These are phyloP conservation scores for Dryas alaskensis DNA, from an alignment of 306 rosid species.

Conservation along the genomic window DNA sequence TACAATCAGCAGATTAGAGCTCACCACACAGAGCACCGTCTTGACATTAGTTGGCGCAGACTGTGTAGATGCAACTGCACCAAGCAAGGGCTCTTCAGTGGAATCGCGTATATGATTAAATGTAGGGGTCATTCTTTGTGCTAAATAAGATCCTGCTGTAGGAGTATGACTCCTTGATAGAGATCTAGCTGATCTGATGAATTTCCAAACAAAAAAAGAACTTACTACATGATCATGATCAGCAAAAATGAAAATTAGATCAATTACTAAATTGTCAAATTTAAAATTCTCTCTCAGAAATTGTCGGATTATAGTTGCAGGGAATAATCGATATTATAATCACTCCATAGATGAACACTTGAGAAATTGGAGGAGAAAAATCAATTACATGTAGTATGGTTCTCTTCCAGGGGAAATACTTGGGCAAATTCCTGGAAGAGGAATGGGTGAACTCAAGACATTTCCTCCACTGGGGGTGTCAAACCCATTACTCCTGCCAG, in stretches of 20 bases:
- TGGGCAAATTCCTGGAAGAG: constrained; percentile 39
- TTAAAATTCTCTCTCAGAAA: not conserved
- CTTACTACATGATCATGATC: not conserved
- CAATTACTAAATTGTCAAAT: not conserved
- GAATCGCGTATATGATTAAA: constrained; percentile 30
- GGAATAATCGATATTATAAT: not conserved
- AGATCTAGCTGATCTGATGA: constrained; percentile 80
- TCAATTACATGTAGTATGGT: constrained; percentile 62
- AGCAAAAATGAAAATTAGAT: constrained; percentile 8
- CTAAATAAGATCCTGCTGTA: constrained; percentile 48
- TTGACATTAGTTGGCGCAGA: constrained; percentile 55
- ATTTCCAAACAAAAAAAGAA: constrained; percentile 17
- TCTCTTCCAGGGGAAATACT: constrained; percentile 40
- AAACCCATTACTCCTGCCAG: constrained; percentile 29
- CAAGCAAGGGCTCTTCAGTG: constrained; percentile 59
- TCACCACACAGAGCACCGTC: constrained; percentile 63
- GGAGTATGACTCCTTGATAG: constrained; percentile 70
- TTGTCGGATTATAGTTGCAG: not conserved
- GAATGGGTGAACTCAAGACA: constrained; percentile 54
- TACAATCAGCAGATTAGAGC: constrained; percentile 20
- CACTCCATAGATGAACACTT: not conserved
- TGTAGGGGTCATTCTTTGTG: constrained; percentile 45
- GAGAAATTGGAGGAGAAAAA: constrained; percentile 22
- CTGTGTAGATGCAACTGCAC: constrained; percentile 31
- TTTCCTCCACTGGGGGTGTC: constrained; percentile 26